A percentile compares a stretch with the other conserved stretches of the same genome.
Evolutionary conservation across 78 protist species (phyloP).

Genomic region (Dictyostelium purpureum): DNA sequence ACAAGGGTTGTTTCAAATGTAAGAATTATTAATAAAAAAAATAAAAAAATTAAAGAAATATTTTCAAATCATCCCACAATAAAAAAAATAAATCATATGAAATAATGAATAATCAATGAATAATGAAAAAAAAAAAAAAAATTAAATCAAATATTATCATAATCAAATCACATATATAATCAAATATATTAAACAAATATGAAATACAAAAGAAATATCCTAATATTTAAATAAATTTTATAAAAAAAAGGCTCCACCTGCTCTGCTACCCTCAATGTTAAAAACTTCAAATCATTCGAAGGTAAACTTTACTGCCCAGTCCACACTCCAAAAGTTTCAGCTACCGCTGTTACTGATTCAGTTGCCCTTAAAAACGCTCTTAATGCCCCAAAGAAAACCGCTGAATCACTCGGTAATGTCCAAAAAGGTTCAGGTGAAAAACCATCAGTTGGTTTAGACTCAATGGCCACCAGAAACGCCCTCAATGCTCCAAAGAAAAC

Average conservation of each 20-base stretch:
- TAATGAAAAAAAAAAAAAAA: background rate
- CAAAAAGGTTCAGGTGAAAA: constrained; percentile 75
- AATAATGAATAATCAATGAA: background rate
- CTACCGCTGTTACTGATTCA: constrained; percentile 75
- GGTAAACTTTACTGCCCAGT: constrained; percentile 79
- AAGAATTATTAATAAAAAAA: background rate
- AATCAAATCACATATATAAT: background rate
- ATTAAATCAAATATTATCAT: background rate
- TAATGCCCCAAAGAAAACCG: constrained; percentile 79
- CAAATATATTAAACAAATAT: background rate
- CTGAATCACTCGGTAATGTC: constrained; percentile 76
- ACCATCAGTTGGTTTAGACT: constrained; percentile 62
- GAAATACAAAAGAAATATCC: background rate
- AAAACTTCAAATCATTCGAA: constrained; percentile 76
- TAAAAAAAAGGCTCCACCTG: constrained; percentile 55
- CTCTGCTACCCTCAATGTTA: constrained; percentile 55
- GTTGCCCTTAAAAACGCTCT: constrained; percentile 76
- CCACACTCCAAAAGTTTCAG: constrained; percentile 81
- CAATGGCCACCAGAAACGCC: constrained; percentile 76
- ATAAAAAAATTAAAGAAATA: background rate
- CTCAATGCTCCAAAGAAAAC: constrained; percentile 73
- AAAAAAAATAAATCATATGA: background rate
- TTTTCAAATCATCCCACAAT: background rate
- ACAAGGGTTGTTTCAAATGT: constrained; percentile 74
- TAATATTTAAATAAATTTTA: background rate